phyloP scores from a whole-genome alignment of 108 stramenopile genomes.

The Pseudonitzschia multistriata region DNA sequence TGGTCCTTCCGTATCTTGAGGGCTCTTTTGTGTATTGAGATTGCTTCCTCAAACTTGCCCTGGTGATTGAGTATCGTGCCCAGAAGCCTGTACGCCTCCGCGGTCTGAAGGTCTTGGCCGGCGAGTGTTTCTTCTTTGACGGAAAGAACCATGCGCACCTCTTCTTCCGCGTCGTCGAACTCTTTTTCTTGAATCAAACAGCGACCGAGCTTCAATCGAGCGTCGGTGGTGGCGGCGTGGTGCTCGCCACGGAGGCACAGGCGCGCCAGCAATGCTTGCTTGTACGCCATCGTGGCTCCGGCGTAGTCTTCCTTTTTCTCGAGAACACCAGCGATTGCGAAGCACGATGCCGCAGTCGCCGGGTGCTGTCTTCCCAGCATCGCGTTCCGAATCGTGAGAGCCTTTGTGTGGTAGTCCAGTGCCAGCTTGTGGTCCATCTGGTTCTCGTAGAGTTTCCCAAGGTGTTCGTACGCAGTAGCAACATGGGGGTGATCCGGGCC shows the following conservation, averaged over 20 bases:
- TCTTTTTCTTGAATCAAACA: constrained; percentile 13
- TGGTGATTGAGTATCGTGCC: constrained; percentile 26
- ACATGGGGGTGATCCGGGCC: constrained; percentile 35
- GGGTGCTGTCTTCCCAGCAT: constrained; percentile 37
- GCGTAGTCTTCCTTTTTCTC: constrained; percentile 25
- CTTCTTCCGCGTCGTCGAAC: constrained; percentile 27
- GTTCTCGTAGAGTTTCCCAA: constrained; percentile 24
- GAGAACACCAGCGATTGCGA: constrained; percentile 27
- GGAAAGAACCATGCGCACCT: constrained; percentile 29
- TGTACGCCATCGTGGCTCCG: constrained; percentile 27
- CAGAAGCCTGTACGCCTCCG: constrained; percentile 23
- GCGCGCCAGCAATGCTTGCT: constrained; percentile 20
- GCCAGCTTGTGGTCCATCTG: constrained; percentile 25
- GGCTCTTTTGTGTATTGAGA: constrained; percentile 23
- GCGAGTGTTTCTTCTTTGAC: constrained; percentile 19
- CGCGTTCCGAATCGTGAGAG: constrained; percentile 29
- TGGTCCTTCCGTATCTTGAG: constrained; percentile 19
- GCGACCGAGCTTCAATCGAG: constrained; percentile 17
- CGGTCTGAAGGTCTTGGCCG: constrained; percentile 16
- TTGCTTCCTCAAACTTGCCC: constrained; percentile 23
- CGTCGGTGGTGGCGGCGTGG: constrained; percentile 17
- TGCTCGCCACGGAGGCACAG: constrained; percentile 17
- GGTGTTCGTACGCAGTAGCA: constrained; percentile 36
- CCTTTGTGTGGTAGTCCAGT: constrained; percentile 33
- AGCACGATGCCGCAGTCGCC: constrained; percentile 22